Evolutionary conservation across 139 green algal species (phyloP).

Genomic region (Chlorella vulgaris): DNA sequence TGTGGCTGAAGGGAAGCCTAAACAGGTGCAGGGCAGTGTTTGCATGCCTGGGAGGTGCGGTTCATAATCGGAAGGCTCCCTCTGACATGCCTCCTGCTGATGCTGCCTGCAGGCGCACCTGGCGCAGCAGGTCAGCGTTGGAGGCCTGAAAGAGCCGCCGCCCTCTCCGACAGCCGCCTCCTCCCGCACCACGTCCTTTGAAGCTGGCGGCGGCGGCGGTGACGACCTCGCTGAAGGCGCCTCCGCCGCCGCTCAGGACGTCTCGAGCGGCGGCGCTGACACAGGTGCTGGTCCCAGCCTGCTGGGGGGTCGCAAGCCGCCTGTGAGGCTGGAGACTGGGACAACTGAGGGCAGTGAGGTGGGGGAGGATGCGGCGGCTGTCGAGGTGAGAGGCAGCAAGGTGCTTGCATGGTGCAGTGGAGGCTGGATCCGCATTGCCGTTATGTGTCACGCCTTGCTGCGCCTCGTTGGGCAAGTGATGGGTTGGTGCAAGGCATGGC

Average conservation of each 20-base stretch:
- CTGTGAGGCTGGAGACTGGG: not conserved
- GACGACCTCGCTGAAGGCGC: too few species aligned
- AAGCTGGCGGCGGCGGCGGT: not conserved
- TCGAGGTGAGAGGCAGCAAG: not conserved
- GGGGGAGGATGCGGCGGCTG: not conserved
- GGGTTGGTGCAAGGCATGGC: too few species aligned
- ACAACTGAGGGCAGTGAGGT: not conserved
- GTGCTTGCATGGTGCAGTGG: too few species aligned
- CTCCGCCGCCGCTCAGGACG: too few species aligned
- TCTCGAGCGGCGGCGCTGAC: not conserved
- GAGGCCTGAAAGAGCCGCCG: constrained; percentile 14
- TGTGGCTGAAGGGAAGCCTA: too few species aligned
- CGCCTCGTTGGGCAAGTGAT: too few species aligned
- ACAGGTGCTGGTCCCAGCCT: not conserved
- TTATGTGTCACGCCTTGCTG: too few species aligned
- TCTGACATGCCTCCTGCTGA: not conserved
- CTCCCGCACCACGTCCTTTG: not conserved
- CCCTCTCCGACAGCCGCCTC: constrained; percentile 12
- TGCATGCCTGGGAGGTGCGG: too few species aligned
- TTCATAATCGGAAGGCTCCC: not conserved
- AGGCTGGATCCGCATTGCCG: too few species aligned
- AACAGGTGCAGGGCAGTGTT: too few species aligned
- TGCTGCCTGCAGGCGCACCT: not conserved
- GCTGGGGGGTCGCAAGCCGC: not conserved
- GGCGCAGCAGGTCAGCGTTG: not conserved